These are phyloP conservation scores for Fusarium dlaminii DNA, from an alignment of 2,329 filamentous ascomycete species.

Conservation along the genomic window DNA sequence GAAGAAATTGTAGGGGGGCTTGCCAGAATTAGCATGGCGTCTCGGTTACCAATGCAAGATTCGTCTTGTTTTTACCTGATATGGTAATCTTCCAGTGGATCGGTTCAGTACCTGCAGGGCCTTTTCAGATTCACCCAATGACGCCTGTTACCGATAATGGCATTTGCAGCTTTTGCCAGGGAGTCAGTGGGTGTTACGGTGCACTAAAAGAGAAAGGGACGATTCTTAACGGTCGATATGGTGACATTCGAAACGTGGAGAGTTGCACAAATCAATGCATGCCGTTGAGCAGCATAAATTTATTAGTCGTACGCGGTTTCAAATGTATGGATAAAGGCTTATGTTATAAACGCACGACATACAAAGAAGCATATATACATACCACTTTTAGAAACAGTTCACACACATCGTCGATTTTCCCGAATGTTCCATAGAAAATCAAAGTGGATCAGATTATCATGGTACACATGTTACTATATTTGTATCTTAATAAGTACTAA, in stretches of 20 bases:
- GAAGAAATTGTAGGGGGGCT: slow-evolving; percentile 18
- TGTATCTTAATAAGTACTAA: neutral
- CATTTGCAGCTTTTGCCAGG: slow-evolving; percentile 14
- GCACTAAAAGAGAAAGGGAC: slow-evolving; percentile 7
- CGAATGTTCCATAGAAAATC: slow-evolving; percentile 9
- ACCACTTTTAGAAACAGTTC: neutral
- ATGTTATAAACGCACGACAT: neutral
- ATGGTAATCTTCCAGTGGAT: slow-evolving; percentile 21
- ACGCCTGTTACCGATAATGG: slow-evolving; percentile 27
- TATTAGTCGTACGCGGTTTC: neutral
- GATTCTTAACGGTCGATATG: slow-evolving; percentile 15
- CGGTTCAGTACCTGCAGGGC: slow-evolving; percentile 31
- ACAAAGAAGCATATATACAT: neutral
- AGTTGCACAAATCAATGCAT: slow-evolving; percentile 14
- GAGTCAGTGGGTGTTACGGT: slow-evolving; percentile 18
- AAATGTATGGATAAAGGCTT: neutral
- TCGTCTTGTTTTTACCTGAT: slow-evolving; percentile 24
- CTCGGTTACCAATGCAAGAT: slow-evolving; percentile 30
- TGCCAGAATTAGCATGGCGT: slow-evolving; percentile 15
- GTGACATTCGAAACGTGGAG: slow-evolving; percentile 1
- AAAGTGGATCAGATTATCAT: slow-evolving; percentile 3
- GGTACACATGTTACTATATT: slow-evolving; percentile 8
- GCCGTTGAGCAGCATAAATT: slow-evolving; percentile 1
- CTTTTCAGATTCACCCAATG: slow-evolving; percentile 23
- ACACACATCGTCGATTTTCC: slow-evolving; percentile 1